phyloP scores from a whole-genome alignment of 164 flowering plant species.

The Buxus sempervirens region DNA sequence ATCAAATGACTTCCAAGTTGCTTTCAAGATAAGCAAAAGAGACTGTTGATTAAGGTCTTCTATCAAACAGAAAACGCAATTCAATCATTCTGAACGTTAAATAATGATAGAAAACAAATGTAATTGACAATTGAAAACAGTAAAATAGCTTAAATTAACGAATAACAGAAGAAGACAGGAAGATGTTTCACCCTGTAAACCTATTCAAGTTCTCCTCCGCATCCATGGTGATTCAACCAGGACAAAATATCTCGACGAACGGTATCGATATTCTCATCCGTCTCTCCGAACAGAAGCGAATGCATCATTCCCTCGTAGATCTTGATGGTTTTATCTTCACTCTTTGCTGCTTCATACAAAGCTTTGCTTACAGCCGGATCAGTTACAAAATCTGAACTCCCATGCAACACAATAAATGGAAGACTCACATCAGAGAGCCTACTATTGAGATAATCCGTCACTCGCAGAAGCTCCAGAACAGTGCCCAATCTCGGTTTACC shows the following conservation, averaged over 20 bases:
- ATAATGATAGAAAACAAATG: not conserved
- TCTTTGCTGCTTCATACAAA: constrained; percentile 55
- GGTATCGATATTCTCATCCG: constrained; percentile 64
- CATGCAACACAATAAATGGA: constrained; percentile 80
- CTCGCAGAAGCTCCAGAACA: constrained; percentile 60
- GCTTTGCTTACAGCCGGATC: constrained; percentile 72
- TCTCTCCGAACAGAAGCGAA: constrained; percentile 82
- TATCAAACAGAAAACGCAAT: too few species aligned
- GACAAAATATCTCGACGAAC: constrained; percentile 52
- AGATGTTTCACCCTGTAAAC: not conserved
- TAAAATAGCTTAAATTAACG: not conserved
- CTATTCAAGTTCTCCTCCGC: constrained; percentile 13
- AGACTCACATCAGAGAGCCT: constrained; percentile 51
- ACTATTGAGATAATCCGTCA: constrained; percentile 48
- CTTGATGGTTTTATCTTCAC: constrained; percentile 65
- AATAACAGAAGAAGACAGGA: not conserved
- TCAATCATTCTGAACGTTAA: too few species aligned
- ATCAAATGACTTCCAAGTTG: too few species aligned
- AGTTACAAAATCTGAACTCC: constrained; percentile 78
- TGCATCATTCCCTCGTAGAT: constrained; percentile 90
- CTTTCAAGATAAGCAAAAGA: too few species aligned
- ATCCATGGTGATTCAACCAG: constrained; percentile 59
- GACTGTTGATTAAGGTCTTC: too few species aligned
- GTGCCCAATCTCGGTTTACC: constrained; percentile 88
- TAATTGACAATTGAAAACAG: too few species aligned